Conservation (phyloP, 2,329 filamentous ascomycete genomes). For the Alternaria dauci region DNA sequence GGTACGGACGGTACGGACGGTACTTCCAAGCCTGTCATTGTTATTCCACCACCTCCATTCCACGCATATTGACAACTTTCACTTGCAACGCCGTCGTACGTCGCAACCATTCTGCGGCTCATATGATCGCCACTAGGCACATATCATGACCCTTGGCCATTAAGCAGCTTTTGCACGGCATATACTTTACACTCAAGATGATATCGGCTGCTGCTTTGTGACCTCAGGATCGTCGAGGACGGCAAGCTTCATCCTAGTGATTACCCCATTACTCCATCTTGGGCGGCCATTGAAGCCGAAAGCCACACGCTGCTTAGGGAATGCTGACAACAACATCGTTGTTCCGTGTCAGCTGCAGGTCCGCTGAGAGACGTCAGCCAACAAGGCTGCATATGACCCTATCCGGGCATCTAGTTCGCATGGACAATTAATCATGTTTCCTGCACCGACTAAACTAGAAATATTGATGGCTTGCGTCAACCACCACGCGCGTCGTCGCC, state of each 20-base stretch:
- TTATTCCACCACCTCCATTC: background rate
- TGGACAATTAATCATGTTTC: conserved; percentile 31
- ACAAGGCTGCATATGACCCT: conserved; percentile 7
- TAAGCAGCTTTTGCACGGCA: conserved; percentile 18
- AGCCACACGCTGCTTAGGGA: conserved; percentile 17
- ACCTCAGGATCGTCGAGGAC: background rate
- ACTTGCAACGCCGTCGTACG: background rate
- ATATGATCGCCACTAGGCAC: conserved; percentile 16
- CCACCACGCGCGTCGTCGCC: background rate
- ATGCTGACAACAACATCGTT: conserved; percentile 20
- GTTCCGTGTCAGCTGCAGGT: conserved; percentile 41
- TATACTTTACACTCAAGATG: conserved; percentile 3
- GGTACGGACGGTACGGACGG: background rate
- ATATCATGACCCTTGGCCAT: conserved; percentile 1
- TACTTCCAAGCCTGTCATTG: background rate
- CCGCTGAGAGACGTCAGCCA: conserved; percentile 22
- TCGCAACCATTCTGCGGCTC: conserved; percentile 15
- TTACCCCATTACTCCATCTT: background rate
- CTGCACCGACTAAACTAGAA: conserved; percentile 2
- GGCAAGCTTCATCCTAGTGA: background rate
- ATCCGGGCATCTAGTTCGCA: conserved; percentile 26
- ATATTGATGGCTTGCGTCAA: conserved; percentile 12
- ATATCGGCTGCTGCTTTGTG: background rate
- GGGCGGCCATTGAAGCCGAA: conserved; percentile 9
- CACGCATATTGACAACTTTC: background rate